These are phyloP conservation scores for Onygenales sp. DNA, from an alignment of 2,329 filamentous ascomycete genomes.

Conservation along the genomic window DNA sequence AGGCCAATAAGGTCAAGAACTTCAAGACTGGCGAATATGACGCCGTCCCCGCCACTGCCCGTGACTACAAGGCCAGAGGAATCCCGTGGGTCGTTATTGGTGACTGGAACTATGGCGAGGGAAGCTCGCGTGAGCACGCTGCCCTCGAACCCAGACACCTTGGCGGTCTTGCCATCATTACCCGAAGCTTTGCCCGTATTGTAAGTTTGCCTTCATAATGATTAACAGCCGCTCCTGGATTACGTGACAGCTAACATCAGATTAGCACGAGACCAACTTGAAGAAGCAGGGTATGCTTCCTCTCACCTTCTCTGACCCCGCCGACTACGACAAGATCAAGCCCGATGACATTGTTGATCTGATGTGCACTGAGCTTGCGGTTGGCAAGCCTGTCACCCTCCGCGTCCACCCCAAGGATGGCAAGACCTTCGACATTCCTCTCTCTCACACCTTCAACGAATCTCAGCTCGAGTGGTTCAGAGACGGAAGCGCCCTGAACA, in stretches of 20 bases:
- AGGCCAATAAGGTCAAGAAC: constrained; percentile 98
- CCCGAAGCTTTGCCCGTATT: constrained; percentile 92
- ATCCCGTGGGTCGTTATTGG: constrained; percentile 96
- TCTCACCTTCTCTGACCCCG: constrained; percentile 86
- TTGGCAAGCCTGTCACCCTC: constrained; percentile 89
- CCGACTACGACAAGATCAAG: constrained; percentile 95
- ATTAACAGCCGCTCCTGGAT: not conserved
- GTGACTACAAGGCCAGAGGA: constrained; percentile 97
- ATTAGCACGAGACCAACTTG: constrained; percentile 91
- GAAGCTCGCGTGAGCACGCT: constrained; percentile 94
- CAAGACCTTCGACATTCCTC: constrained; percentile 66
- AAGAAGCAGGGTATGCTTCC: constrained; percentile 99
- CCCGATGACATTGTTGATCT: constrained; percentile 89
- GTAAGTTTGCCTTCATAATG: constrained; percentile 28
- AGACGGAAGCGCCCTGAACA: constrained; percentile 95
- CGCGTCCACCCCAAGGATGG: constrained; percentile 86
- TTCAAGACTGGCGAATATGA: constrained; percentile 71
- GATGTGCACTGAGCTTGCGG: constrained; percentile 75
- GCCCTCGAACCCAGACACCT: constrained; percentile 96
- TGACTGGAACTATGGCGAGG: constrained; percentile 99
- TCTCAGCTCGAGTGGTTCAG: constrained; percentile 98
- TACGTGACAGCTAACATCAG: constrained; percentile 12
- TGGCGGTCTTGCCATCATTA: constrained; percentile 93
- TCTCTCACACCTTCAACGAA: constrained; percentile 96
- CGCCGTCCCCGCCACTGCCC: constrained; percentile 84